Conservation (phyloP, 345 rosid species). For the Gossypium sturtianum region DNA sequence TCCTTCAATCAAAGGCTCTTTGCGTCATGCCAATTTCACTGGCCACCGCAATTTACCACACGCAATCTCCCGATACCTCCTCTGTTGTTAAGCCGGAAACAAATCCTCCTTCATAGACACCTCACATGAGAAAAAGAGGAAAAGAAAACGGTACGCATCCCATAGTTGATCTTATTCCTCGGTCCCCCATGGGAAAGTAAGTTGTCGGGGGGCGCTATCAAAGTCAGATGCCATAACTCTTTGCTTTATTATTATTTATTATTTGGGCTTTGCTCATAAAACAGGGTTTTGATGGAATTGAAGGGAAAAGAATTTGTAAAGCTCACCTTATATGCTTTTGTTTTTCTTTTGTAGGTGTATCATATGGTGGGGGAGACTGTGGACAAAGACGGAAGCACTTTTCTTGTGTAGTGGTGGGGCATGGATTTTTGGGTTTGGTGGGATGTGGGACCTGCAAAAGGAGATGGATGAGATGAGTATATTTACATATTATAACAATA, state of each 20-base stretch:
- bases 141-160: slow-evolving; percentile 27
- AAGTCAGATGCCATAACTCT: slow-evolving; percentile 54
- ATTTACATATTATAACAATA: neutral
- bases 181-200: slow-evolving; percentile 13
- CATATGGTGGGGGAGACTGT: slow-evolving; percentile 39
- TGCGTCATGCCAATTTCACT: slow-evolving; percentile 98
- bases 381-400: slow-evolving; percentile 63
- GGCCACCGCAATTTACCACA: slow-evolving; percentile 82
- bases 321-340: slow-evolving; percentile 41
- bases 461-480: slow-evolving; percentile 18
- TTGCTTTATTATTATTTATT: slow-evolving; percentile 6
- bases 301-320: slow-evolving; percentile 43
- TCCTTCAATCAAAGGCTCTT: slow-evolving; percentile 93
- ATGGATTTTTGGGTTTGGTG: slow-evolving; percentile 35
- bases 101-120: slow-evolving; percentile 57
- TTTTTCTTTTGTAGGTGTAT: slow-evolving; percentile 13
- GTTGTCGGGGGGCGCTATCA: slow-evolving; percentile 21
- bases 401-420: slow-evolving; percentile 38
- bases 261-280: slow-evolving; percentile 16
- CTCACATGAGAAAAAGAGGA: neutral
- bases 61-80: slow-evolving; percentile 74
- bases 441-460: slow-evolving; percentile 58
- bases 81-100: slow-evolving; percentile 73
- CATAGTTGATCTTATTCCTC: slow-evolving; percentile 27
- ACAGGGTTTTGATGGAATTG: slow-evolving; percentile 37